A percentile compares a stretch with the other conserved stretches of the same genome.
Evolutionary conservation across 2,329 filamentous ascomycete genomes (phyloP).

Genomic region (Sporothrix mexicana): DNA sequence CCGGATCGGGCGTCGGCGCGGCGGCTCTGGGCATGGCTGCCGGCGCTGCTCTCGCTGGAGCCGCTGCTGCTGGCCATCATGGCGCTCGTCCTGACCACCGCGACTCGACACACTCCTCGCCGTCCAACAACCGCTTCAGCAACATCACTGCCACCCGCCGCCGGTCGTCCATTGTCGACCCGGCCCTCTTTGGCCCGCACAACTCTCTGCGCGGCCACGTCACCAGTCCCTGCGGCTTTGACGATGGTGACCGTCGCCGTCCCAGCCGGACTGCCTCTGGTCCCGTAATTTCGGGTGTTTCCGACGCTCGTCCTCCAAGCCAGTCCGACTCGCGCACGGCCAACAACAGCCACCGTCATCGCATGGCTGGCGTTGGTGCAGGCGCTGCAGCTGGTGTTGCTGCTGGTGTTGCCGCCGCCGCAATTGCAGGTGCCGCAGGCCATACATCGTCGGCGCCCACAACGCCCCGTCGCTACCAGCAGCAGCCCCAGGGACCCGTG

Average conservation of each 20-base stretch:
- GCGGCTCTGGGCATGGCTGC: constrained; percentile 19
- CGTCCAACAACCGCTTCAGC: constrained; percentile 34
- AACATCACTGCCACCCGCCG: constrained; percentile 37
- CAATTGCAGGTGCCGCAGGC: neutral
- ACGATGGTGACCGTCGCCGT: constrained; percentile 41
- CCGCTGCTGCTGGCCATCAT: neutral
- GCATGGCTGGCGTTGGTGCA: neutral
- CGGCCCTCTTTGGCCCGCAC: constrained; percentile 62
- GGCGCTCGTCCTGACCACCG: neutral
- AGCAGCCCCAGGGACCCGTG: constrained; percentile 61
- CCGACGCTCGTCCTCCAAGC: constrained; percentile 34
- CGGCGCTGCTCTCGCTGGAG: neutral
- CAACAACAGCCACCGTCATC: constrained; percentile 19
- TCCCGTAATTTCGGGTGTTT: neutral
- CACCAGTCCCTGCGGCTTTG: constrained; percentile 62
- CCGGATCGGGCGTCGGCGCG: neutral
- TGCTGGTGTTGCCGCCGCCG: neutral
- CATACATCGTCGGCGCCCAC: neutral
- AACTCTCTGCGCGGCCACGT: constrained; percentile 66
- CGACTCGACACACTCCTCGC: constrained; percentile 29
- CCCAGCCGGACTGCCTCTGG: neutral
- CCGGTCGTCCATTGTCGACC: constrained; percentile 62
- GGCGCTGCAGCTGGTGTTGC: neutral
- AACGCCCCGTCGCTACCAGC: neutral
- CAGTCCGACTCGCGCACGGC: constrained; percentile 35